These are phyloP conservation scores for Lodderomyces orthopsilosis DNA, from an alignment of 1,139 yeast species.

Conservation along the genomic window DNA sequence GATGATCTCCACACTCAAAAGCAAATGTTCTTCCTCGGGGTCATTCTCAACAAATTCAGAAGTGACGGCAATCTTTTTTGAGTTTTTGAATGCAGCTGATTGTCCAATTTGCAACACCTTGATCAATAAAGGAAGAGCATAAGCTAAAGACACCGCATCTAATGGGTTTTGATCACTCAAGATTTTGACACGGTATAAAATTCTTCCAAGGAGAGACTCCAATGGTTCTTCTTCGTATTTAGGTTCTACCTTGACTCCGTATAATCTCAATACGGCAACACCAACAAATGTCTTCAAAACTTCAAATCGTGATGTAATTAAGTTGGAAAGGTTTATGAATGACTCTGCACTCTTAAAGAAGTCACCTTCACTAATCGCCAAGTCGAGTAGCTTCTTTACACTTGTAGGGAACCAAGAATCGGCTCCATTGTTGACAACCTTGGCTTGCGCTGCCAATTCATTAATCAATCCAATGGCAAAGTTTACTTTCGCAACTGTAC, in stretches of 20 bases:
- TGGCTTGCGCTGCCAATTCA: slow-evolving; percentile 51
- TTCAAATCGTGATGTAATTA: slow-evolving; percentile 49
- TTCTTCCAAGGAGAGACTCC: slow-evolving; percentile 54
- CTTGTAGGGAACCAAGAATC: slow-evolving; percentile 71
- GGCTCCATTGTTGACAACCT: slow-evolving; percentile 64
- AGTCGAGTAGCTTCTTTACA: slow-evolving; percentile 41
- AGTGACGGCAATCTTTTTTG: slow-evolving; percentile 46
- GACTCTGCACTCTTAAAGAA: slow-evolving; percentile 28
- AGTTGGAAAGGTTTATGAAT: slow-evolving; percentile 44
- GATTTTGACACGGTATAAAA: slow-evolving; percentile 73
- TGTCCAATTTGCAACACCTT: slow-evolving; percentile 63
- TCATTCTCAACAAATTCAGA: slow-evolving; percentile 76
- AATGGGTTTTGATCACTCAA: slow-evolving; percentile 71
- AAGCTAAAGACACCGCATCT: slow-evolving; percentile 66
- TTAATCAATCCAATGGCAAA: slow-evolving; percentile 54
- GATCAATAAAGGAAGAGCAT: slow-evolving; percentile 69
- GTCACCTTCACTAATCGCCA: slow-evolving; percentile 24
- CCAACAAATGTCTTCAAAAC: slow-evolving; percentile 56
- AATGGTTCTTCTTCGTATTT: slow-evolving; percentile 51
- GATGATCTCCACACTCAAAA: slow-evolving; percentile 75
- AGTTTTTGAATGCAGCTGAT: slow-evolving; percentile 47
- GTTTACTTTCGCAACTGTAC: slow-evolving; percentile 33
- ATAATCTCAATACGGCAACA: slow-evolving; percentile 60
- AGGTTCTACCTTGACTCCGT: slow-evolving; percentile 40
- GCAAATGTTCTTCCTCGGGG: slow-evolving; percentile 81